phyloP scores from a whole-genome alignment of 2,329 filamentous ascomycete genomes.

The Trichoderma simmonsii region DNA sequence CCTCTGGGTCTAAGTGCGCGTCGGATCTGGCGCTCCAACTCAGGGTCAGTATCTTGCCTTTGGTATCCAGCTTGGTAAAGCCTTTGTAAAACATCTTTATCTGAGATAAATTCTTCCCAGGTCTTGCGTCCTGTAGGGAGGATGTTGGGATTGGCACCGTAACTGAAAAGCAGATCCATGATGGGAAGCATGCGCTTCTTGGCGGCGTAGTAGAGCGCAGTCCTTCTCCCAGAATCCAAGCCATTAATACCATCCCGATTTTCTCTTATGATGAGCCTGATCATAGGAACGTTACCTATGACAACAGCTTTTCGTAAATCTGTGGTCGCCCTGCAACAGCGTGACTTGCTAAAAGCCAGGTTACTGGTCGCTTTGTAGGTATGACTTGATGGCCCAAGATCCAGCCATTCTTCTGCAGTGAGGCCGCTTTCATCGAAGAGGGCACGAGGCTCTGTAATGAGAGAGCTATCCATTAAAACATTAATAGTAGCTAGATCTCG shows the following conservation, averaged over 20 bases:
- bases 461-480: neutral
- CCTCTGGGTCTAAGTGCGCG: neutral
- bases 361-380: neutral
- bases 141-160: neutral
- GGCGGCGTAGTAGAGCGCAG: neutral
- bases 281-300: neutral
- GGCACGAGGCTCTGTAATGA: neutral
- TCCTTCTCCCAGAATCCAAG: neutral
- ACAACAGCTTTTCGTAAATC: neutral
- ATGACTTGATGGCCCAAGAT: neutral
- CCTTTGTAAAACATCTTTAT: neutral
- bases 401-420: constrained; percentile 5
- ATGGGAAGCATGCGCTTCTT: constrained; percentile 5
- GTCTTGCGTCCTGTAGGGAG: neutral
- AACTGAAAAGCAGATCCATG: neutral
- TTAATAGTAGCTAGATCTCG: neutral
- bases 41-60: neutral
- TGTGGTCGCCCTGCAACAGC: neutral
- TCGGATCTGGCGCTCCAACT: neutral
- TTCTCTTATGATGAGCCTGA: neutral
- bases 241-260: neutral
- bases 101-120: constrained; percentile 2
- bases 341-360: constrained; percentile 1
- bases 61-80: neutral
- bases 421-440: constrained; percentile 1